Percentiles rank a stretch among this genome's conserved stretches.
Conservation (phyloP, 345 rosid species). For the Jatropha curcas region DNA sequence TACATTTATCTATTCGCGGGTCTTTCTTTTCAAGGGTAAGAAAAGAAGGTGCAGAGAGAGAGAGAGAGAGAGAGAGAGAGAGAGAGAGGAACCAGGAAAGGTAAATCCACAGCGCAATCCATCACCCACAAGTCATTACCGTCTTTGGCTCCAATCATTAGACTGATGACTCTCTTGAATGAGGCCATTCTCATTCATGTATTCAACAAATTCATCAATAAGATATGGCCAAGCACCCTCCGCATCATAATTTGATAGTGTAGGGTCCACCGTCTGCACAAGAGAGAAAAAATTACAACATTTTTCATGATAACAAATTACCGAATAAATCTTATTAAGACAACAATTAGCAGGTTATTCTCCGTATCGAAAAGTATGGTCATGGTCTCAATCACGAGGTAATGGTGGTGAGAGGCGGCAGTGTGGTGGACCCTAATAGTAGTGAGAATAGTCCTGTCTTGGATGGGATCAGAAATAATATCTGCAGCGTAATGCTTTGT, state of each 20-base stretch:
- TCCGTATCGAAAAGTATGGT: background rate
- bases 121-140: background rate
- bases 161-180: background rate
- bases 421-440: no score
- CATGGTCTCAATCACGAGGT: background rate
- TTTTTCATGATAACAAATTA: background rate
- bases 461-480: no score
- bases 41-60: background rate
- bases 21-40: background rate
- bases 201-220: conserved; percentile 95
- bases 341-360: background rate
- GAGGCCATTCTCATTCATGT: conserved; percentile 44
- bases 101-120: background rate
- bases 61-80: no score
- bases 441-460: no score
- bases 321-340: background rate
- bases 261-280: conserved; percentile 55
- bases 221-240: conserved; percentile 99
- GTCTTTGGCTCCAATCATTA: conserved; percentile 1
- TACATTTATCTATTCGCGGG: background rate
- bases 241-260: conserved; percentile 71
- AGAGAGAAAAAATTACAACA: no score
- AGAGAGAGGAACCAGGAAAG: no score
- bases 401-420: background rate
- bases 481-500: no score